phyloP scores from a whole-genome alignment of 345 rosid genomes.

The Angophora floribunda region DNA sequence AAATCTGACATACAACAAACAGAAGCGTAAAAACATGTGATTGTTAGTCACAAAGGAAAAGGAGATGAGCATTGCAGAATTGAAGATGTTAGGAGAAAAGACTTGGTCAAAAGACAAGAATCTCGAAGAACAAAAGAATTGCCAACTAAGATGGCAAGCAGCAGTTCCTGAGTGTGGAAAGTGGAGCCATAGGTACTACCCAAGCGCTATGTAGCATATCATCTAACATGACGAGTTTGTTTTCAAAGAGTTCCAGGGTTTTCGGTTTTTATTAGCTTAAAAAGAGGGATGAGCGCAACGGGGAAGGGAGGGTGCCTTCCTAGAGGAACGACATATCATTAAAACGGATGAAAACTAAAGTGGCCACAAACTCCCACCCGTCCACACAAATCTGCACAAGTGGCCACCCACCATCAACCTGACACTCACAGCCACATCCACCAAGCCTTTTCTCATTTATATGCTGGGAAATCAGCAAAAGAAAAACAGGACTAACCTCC shows the following conservation, averaged over 20 bases:
- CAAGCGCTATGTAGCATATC: not conserved
- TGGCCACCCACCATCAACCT: not conserved
- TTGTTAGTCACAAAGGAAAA: not conserved
- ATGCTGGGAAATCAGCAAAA: not conserved
- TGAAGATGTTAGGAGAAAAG: not conserved
- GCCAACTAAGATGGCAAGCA: not conserved
- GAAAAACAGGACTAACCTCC: constrained; percentile 45
- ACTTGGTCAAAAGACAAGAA: not conserved
- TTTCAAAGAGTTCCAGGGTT: not conserved
- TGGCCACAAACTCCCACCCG: not conserved
- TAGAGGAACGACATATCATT: not conserved
- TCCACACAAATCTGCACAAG: not conserved
- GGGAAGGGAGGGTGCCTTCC: not conserved
- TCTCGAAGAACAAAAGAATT: not conserved
- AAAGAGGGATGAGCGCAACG: not conserved
- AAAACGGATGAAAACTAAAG: not conserved
- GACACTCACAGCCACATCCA: not conserved
- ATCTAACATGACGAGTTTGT: not conserved
- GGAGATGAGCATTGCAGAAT: not conserved
- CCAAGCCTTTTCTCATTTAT: not conserved
- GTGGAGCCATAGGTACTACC: not conserved
- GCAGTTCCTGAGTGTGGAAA: not conserved
- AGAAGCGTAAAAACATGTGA: not conserved
- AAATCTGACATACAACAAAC: constrained; percentile 24
- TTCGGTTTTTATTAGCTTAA: not conserved